Base-by-base conservation (phyloP, 352 stramenopile species). In the Phytopythium helicoides region DNA sequence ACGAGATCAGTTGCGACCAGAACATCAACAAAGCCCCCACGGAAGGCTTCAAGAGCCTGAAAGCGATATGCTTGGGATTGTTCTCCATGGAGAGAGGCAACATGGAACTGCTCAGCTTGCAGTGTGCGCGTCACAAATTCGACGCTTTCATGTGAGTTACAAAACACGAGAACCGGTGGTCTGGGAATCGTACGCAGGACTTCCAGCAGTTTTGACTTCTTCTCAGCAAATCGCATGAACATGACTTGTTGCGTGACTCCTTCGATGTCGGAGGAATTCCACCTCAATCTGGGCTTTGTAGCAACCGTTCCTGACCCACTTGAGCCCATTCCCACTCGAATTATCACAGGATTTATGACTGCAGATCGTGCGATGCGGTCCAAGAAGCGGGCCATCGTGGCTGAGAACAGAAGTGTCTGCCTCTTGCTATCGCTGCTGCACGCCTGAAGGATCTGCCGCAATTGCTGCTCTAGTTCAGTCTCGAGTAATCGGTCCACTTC, bases 401-500 rank as follows among this genome's bases (percentile, higher is more conserved):
- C 97, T 28, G 84, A 98, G 67, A 99, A 97, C 7, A 99, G 62
- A 22, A 94, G 69, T 8, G 94, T 95, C 50, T 97, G 92, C 2
- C 86, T 70, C 12, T 41, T 26, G 2, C 41, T 35, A 25, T 66
- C 57, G 26, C 62, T 39, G 45, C 89, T 54, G 93, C 66, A 19
- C 83, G 48, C 3, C 12, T 77, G 72, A 12, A 99, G 71, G 52
- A 99, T 97, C 38, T 81, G 74, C 47, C 98, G 94, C 48, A 99
- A 75, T 67, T 99, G 96, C 15, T 67, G 66, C 28, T 98, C 66
- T 66, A 98, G 95, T 23, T 80, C 79, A 11, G 69, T 66, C 6
- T 99, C 94, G 28, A 99, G 85, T 47, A 99, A 80, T 40, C 96
- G 86, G 66, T 99, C 97, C 4, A 95, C 96, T 64, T 99, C 97